phyloP scores from a whole-genome alignment of 2,329 filamentous ascomycete species.

The Trichoderma sp. region DNA sequence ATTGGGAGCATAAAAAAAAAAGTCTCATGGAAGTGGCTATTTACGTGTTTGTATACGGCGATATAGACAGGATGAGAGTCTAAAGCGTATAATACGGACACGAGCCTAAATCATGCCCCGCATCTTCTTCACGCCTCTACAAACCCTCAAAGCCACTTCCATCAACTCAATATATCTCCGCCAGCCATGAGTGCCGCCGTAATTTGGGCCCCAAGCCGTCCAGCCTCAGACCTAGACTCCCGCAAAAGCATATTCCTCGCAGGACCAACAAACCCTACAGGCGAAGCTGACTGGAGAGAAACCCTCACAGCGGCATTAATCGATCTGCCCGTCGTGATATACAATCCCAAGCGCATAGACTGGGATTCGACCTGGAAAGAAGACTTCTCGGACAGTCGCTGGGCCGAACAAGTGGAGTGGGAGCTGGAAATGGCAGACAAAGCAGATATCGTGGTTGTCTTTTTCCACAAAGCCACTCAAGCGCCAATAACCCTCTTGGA shows the following conservation, averaged over 20 bases:
- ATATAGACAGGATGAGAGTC: not conserved
- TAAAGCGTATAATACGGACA: too few relatives aligned
- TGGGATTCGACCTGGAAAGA: conserved; percentile 61
- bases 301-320: conserved; percentile 48
- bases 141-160: not conserved
- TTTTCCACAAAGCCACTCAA: conserved; percentile 56
- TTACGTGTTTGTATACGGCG: not conserved
- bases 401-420: conserved; percentile 61
- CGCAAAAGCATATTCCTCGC: conserved; percentile 58
- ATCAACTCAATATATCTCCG: not conserved
- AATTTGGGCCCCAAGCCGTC: conserved; percentile 38
- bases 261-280: conserved; percentile 55
- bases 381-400: conserved; percentile 51
- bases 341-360: conserved; percentile 59
- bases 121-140: not conserved
- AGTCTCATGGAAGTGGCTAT: not conserved
- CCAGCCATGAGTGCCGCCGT: conserved; percentile 28
- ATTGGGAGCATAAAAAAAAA: not conserved
- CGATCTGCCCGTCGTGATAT: conserved; percentile 54
- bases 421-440: conserved; percentile 60
- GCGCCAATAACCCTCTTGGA: conserved; percentile 65
- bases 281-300: conserved; percentile 56
- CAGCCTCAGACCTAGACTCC: conserved; percentile 28
- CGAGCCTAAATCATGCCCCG: not conserved
- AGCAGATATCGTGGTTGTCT: conserved; percentile 60